phyloP scores from a whole-genome alignment of 495 filamentous ascomycete genomes.

The Pseudoneurospora amorphoporcata region DNA sequence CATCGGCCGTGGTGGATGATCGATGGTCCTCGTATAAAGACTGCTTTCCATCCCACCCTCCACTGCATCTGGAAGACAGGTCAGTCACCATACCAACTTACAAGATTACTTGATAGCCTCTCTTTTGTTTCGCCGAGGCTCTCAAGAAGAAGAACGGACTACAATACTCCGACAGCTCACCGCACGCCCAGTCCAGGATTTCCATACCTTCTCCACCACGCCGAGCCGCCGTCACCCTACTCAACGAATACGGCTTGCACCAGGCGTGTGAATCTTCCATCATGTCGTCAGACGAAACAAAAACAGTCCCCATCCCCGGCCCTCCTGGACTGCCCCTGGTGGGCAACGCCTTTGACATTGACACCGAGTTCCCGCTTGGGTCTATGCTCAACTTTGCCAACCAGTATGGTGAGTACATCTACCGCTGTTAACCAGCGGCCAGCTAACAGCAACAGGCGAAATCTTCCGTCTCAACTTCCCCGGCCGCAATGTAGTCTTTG shows the following conservation, averaged over 20 bases:
- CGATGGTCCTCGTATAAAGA: not conserved
- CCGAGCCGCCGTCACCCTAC: too few relatives aligned
- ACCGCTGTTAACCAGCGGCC: too few relatives aligned
- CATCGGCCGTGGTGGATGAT: not conserved
- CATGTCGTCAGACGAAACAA: not conserved
- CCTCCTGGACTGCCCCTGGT: conserved; percentile 48
- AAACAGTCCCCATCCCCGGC: conserved; percentile 34
- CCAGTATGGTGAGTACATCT: conserved; percentile 38
- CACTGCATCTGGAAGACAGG: not conserved
- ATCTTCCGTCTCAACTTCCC: conserved; percentile 13
- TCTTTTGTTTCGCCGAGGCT: not conserved
- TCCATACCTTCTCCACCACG: too few relatives aligned
- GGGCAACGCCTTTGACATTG: conserved; percentile 48
- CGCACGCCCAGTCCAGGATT: not conserved
- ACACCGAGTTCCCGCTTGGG: conserved; percentile 40
- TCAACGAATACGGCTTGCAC: not conserved
- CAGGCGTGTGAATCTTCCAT: not conserved
- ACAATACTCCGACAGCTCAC: not conserved
- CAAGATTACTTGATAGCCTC: not conserved
- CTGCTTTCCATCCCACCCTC: not conserved
- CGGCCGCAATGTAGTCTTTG: conserved; percentile 4
- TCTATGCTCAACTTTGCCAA: conserved; percentile 45
- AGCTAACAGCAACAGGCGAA: conserved; percentile 4
- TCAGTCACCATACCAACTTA: not conserved
- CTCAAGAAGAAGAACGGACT: not conserved